phyloP scores from a whole-genome alignment of 768 basidiomycete species.

The Russula emetica region DNA sequence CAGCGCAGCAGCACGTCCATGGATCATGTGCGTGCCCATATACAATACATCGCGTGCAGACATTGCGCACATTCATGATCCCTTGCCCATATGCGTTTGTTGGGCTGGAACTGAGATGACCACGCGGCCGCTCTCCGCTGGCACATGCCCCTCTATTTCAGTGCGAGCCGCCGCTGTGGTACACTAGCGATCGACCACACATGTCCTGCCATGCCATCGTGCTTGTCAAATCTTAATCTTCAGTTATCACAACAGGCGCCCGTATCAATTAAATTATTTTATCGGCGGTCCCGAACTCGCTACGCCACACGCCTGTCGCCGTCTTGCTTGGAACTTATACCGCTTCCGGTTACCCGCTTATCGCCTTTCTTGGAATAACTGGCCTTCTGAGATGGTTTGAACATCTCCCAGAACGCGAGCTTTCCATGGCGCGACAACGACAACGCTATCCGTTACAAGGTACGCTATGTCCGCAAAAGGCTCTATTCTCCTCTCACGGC shows the following conservation, averaged over 20 bases:
- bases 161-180: not conserved
- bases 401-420: not conserved
- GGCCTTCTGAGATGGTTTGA: not conserved
- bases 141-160: not conserved
- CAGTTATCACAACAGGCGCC: not conserved
- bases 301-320: not conserved
- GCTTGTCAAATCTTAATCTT: constrained; percentile 1
- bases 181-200: constrained; percentile 12
- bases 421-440: not conserved
- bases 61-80: too few species aligned
- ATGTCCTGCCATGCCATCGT: not conserved
- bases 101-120: constrained; percentile 13
- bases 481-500: not conserved
- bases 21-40: constrained; percentile 8
- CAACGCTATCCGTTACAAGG: not conserved
- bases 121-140: constrained; percentile 2
- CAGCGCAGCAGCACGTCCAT: too few species aligned
- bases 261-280: not conserved
- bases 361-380: not conserved
- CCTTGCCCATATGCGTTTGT: not conserved
- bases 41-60: constrained; percentile 1
- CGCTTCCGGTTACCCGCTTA: not conserved
- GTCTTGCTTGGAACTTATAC: not conserved
- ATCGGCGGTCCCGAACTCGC: not conserved
- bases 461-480: not conserved